Percentiles rank a stretch among this genome's conserved stretches.
phyloP scores from a whole-genome alignment of 2,329 filamentous ascomycete genomes.

The Phialemonium atrogriseum region DNA sequence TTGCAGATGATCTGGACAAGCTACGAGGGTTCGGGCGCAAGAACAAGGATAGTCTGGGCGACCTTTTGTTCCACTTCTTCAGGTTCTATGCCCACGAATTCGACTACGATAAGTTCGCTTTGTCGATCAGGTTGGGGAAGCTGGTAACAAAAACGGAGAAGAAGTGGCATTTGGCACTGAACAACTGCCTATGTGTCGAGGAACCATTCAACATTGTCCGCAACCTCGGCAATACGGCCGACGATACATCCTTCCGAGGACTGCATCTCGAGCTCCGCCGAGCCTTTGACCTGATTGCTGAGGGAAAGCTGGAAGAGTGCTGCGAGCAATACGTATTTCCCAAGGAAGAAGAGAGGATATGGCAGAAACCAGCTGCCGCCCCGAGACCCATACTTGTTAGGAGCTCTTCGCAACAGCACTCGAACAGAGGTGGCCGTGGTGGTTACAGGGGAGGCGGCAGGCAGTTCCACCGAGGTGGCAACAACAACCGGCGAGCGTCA shows the following conservation, averaged over 20 bases:
- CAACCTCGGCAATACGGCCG: constrained; percentile 92
- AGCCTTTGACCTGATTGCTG: constrained; percentile 74
- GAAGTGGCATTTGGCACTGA: constrained; percentile 71
- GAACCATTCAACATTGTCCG: constrained; percentile 88
- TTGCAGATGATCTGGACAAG: constrained; percentile 77
- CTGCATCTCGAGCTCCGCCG: constrained; percentile 83
- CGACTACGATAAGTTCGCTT: constrained; percentile 73
- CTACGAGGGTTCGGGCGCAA: constrained; percentile 65
- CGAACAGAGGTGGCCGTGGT: constrained; percentile 38
- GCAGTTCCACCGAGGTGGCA: constrained; percentile 31
- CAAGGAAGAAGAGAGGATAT: constrained; percentile 64
- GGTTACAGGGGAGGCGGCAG: constrained; percentile 37
- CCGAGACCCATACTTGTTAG: constrained; percentile 49
- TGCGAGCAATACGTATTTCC: constrained; percentile 87
- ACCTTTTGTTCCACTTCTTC: constrained; percentile 93
- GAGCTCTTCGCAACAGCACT: constrained; percentile 53
- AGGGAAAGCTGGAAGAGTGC: constrained; percentile 71
- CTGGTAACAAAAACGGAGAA: constrained; percentile 77
- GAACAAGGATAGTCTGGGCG: constrained; percentile 76
- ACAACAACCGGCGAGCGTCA: constrained; percentile 42
- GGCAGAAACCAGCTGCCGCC: constrained; percentile 46
- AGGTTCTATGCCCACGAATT: constrained; percentile 90
- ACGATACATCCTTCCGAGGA: constrained; percentile 88
- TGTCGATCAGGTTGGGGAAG: constrained; percentile 78
- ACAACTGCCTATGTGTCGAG: constrained; percentile 87